Base-by-base conservation (phyloP, 306 rosid species). In the Citrullus colocynthis region DNA sequence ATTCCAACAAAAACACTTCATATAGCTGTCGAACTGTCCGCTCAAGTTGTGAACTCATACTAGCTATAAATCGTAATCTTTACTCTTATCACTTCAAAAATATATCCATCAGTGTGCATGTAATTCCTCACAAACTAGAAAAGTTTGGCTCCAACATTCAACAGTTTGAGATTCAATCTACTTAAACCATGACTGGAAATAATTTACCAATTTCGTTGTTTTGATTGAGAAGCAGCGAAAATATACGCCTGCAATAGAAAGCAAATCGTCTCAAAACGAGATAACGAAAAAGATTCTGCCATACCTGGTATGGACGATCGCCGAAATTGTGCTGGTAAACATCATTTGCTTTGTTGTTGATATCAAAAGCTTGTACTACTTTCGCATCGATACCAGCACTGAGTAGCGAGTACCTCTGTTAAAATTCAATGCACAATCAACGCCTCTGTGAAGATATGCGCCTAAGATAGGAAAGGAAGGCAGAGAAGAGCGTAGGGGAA, bases 291-390 rank as follows among this genome's bases (percentile, higher is more conserved):
- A 51, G 32, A 74, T 6, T 18, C 39, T 12, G 52, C 13, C 9
- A 16, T 63, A 92, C 97, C 99, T 95, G 98, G 85, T 78, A 85
- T 49, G 99, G 97, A 81, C 97, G 99, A 61, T 95, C 91, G 28
- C 79, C 87, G 77, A 92, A 95, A 82, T 95, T 92, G 64, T 82
- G 93, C 62, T 89, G 81, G 80, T 95, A 92, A 64, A 91, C 97
- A 71, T 95, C 97, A 45, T 95, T 95, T 6, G 97, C 97, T 55
- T 52, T 89, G 90, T 95, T 89, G 73, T 95, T 95, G 18, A 92
- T 95, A 76, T 95, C 98, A 82, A 95, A 95, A 14, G 97, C 97
- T 81, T 87, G 89, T 18, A 92, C 90, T 3, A 95, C 89, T 78
- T 83, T 12, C 8, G 93, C 97, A 24, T 86, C 83, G 70, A 90